These are phyloP conservation scores for Pleurotus pulmonarius DNA, from an alignment of 768 basidiomycete genomes.

Conservation along the genomic window DNA sequence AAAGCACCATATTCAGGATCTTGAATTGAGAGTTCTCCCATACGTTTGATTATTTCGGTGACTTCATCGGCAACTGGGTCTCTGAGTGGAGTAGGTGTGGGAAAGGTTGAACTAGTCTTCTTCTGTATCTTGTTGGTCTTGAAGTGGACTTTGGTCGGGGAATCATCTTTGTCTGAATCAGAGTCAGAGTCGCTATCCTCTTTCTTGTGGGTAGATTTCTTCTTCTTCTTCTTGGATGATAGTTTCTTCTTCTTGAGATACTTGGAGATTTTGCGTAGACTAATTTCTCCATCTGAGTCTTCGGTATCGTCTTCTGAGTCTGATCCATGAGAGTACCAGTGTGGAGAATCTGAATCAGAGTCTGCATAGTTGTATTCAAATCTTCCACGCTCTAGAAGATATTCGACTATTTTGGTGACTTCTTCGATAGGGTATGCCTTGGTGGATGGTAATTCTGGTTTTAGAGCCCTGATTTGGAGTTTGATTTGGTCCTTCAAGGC, in stretches of 20 bases:
- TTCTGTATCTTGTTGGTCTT: too few species aligned
- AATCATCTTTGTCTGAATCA: neutral
- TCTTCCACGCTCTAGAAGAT: neutral
- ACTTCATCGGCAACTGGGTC: neutral
- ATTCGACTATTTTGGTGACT: neutral
- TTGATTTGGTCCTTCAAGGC: neutral
- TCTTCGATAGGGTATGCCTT: constrained; percentile 1
- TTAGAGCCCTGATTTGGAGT: neutral
- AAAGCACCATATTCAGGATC: constrained; percentile 1
- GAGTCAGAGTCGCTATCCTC: neutral
- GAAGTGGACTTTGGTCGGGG: neutral
- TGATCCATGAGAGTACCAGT: neutral
- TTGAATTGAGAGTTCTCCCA: constrained; percentile 1
- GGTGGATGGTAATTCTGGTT: neutral
- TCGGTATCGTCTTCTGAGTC: too few species aligned
- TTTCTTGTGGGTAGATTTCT: too few species aligned
- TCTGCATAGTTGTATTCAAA: constrained; percentile 6
- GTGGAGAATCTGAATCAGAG: constrained; percentile 7
- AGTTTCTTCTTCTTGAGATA: too few species aligned
- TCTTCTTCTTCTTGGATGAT: too few species aligned
- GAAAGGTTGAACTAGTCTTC: neutral
- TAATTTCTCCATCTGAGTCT: too few species aligned
- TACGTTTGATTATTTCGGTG: constrained; percentile 3
- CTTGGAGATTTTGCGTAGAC: too few species aligned
- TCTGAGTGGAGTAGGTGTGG: neutral